A percentile compares a stretch with the other conserved stretches of the same genome.
These are phyloP conservation scores for Heterobasidion annosum DNA, from an alignment of 1,284 basidiomycete genomes.

Conservation along the genomic window DNA sequence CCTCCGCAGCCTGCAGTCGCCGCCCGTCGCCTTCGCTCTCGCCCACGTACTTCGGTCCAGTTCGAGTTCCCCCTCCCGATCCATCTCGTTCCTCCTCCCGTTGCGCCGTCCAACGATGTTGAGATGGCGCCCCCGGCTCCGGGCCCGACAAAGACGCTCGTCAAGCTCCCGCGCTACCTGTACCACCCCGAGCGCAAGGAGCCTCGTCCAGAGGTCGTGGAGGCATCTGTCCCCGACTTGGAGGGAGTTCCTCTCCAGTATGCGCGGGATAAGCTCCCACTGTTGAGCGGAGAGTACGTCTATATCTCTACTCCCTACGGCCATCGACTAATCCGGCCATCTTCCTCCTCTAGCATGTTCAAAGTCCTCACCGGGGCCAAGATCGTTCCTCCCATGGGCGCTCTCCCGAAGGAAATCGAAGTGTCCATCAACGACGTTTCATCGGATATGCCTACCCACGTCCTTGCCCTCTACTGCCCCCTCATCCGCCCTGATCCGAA, in stretches of 20 bases:
- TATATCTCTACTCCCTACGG: background rate
- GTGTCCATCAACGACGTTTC: conserved; percentile 5
- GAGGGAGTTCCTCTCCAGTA: background rate
- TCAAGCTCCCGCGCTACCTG: conserved; percentile 5
- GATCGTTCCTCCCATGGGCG: conserved; percentile 9
- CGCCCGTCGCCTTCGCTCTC: no score
- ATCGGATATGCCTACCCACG: conserved; percentile 38
- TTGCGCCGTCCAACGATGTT: background rate
- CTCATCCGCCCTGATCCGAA: conserved; percentile 5
- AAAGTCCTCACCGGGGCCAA: conserved; percentile 7
- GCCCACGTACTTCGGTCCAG: no score
- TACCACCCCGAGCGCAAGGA: conserved; percentile 14
- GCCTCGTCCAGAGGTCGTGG: background rate
- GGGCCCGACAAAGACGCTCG: background rate
- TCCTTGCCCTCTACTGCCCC: conserved; percentile 39
- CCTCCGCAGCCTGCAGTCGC: background rate
- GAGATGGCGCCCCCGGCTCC: background rate
- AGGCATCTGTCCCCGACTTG: background rate
- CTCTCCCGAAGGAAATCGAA: conserved; percentile 17
- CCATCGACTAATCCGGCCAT: no score
- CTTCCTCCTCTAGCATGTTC: conserved; percentile 8
- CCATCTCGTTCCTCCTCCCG: no score
- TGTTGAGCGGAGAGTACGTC: background rate
- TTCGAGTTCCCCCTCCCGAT: no score
- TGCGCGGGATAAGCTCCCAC: background rate